Percentiles rank a stretch among this genome's conserved stretches.
phyloP scores from a whole-genome alignment of 2,329 filamentous ascomycete species.

The Neophaeococcomyces mojaviensis region DNA sequence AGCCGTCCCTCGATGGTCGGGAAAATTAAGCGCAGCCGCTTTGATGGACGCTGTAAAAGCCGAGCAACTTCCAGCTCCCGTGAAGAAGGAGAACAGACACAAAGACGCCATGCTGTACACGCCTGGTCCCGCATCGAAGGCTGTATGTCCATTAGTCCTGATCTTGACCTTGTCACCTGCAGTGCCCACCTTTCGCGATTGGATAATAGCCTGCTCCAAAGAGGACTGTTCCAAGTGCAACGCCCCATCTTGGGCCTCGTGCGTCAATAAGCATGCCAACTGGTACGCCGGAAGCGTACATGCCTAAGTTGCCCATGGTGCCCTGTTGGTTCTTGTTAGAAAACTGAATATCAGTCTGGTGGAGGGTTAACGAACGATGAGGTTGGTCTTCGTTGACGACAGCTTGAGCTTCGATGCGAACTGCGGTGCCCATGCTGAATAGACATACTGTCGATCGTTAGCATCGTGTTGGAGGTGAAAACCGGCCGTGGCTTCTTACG shows the following conservation, averaged over 20 bases:
- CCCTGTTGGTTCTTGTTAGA: slow-evolving; percentile 40
- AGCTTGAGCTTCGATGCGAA: slow-evolving; percentile 81
- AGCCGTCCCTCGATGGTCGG: slow-evolving; percentile 80
- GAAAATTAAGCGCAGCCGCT: slow-evolving; percentile 82
- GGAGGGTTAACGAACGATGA: slow-evolving; percentile 57
- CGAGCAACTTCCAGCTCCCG: slow-evolving; percentile 80
- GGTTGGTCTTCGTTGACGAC: slow-evolving; percentile 84
- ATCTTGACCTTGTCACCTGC: slow-evolving; percentile 10
- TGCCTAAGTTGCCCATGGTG: slow-evolving; percentile 58
- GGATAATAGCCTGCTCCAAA: slow-evolving; percentile 79
- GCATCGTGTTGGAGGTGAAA: slow-evolving; percentile 1
- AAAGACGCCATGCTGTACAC: slow-evolving; percentile 51
- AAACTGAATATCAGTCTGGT: background rate
- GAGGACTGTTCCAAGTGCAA: slow-evolving; percentile 64
- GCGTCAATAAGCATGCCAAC: slow-evolving; percentile 80
- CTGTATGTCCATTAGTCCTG: slow-evolving; percentile 36
- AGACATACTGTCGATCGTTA: slow-evolving; percentile 69
- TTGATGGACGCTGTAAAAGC: slow-evolving; percentile 89
- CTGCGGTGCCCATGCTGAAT: slow-evolving; percentile 95
- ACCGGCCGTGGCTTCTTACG: slow-evolving; percentile 41
- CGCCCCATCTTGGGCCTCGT: slow-evolving; percentile 70
- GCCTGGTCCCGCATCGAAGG: slow-evolving; percentile 62
- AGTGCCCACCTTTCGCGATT: slow-evolving; percentile 52
- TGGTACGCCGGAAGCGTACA: slow-evolving; percentile 87
- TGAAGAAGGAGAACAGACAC: slow-evolving; percentile 77